These are phyloP conservation scores for Talaromyces sp. DNA, from an alignment of 2,329 filamentous ascomycete species.

Conservation along the genomic window DNA sequence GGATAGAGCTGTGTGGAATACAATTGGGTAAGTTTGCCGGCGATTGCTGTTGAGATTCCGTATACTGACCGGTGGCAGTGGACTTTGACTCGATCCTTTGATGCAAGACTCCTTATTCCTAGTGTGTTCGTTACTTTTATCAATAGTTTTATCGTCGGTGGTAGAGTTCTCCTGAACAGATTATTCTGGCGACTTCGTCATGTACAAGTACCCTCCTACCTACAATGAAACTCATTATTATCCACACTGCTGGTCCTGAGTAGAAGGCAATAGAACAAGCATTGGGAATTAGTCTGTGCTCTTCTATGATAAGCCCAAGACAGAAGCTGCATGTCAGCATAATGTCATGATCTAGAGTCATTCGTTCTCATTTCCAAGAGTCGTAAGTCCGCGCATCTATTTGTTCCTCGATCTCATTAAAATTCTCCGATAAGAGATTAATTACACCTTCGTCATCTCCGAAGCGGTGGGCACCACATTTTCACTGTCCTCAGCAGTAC, in stretches of 20 bases:
- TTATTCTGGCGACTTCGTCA: not conserved
- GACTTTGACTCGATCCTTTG: slow-evolving; percentile 9
- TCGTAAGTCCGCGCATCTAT: not conserved
- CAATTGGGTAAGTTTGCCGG: not conserved
- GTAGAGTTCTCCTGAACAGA: not conserved
- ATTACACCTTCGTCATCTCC: slow-evolving; percentile 8
- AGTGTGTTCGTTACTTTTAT: slow-evolving; percentile 2
- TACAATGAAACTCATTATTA: not conserved
- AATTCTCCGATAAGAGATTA: not conserved
- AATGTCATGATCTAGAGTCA: not conserved
- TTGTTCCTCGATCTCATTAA: not conserved
- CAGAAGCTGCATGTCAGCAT: not conserved
- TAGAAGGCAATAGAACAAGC: not conserved
- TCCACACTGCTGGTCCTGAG: no score
- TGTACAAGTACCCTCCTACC: not conserved
- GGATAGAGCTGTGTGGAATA: slow-evolving; percentile 5
- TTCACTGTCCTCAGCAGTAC: not conserved
- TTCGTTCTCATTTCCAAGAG: no score
- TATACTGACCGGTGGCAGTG: not conserved
- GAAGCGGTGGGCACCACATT: not conserved
- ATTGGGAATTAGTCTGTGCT: not conserved
- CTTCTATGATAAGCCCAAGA: not conserved
- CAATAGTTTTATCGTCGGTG: not conserved
- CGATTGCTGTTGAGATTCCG: not conserved
- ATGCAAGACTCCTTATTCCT: slow-evolving; percentile 8